Evolutionary conservation across 73 alveolate genomes (phyloP).

Genomic region (Uronychia binucleata): DNA sequence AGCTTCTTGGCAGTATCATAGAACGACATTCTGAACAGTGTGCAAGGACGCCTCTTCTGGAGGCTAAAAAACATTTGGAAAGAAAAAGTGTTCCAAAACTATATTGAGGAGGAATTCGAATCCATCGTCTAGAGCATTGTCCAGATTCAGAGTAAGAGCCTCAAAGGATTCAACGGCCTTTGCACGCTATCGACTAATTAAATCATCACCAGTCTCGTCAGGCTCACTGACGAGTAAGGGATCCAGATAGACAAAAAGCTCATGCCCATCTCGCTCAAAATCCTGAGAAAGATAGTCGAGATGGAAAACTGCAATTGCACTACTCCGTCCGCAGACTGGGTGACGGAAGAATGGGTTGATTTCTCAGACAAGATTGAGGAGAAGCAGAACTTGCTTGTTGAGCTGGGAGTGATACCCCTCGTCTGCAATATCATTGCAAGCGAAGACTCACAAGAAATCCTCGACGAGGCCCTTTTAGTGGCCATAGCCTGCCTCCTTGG

Average conservation of each 20-base stretch:
- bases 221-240: constrained; percentile 18
- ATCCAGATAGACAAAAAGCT: constrained; percentile 1
- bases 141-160: constrained; percentile 33
- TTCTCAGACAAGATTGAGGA: constrained; percentile 38
- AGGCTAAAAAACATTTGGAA: not conserved
- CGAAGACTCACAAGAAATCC: constrained; percentile 24
- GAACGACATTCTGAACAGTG: not conserved
- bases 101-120: constrained; percentile 50
- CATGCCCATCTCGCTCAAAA: constrained; percentile 4
- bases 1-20: no score
- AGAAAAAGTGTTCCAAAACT: constrained; percentile 12
- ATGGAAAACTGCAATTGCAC: not conserved
- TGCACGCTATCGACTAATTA: constrained; percentile 45
- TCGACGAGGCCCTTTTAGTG: constrained; percentile 55
- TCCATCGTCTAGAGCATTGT: constrained; percentile 19
- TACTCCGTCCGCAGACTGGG: constrained; percentile 5
- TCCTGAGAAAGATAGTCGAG: not conserved
- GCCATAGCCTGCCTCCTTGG: constrained; percentile 68
- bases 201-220: constrained; percentile 2
- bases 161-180: constrained; percentile 51
- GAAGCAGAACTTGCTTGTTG: constrained; percentile 33
- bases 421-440: constrained; percentile 32
- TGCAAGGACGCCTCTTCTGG: not conserved
- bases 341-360: constrained; percentile 47
- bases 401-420: constrained; percentile 28